These are phyloP conservation scores for Fusarium palustre DNA, from an alignment of 2,329 filamentous ascomycete genomes.

Conservation along the genomic window DNA sequence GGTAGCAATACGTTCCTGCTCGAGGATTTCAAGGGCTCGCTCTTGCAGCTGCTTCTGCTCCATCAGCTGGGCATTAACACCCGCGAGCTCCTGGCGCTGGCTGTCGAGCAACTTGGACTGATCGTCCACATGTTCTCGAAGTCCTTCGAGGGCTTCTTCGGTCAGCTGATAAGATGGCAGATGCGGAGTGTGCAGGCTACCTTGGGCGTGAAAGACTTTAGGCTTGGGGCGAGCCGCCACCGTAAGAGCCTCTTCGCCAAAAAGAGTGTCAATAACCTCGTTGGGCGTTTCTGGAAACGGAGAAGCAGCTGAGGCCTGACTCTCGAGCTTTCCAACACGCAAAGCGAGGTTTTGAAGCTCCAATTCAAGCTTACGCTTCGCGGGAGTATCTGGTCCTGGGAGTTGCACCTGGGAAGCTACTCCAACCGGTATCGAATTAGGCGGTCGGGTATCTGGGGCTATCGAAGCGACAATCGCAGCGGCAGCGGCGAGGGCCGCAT, in stretches of 20 bases:
- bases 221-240: constrained; percentile 58
- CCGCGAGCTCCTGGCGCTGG: constrained; percentile 86
- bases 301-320: constrained; percentile 73
- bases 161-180: constrained; percentile 67
- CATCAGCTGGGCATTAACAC: constrained; percentile 85
- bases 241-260: constrained; percentile 65
- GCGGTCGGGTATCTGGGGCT: constrained; percentile 58
- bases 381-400: constrained; percentile 79
- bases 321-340: constrained; percentile 85
- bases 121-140: constrained; percentile 91
- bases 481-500: constrained; percentile 65
- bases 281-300: constrained; percentile 84
- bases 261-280: constrained; percentile 75
- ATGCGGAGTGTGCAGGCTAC: constrained; percentile 55
- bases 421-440: constrained; percentile 55
- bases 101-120: constrained; percentile 92
- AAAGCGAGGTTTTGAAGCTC: constrained; percentile 84
- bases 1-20: constrained; percentile 87
- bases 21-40: constrained; percentile 82
- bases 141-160: constrained; percentile 84
- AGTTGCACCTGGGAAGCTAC: constrained; percentile 70
- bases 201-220: constrained; percentile 60
- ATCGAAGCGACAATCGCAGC: constrained; percentile 66
- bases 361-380: constrained; percentile 82
- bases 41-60: constrained; percentile 89